Evolutionary conservation across 1,139 yeast species (phyloP).

Genomic region (Geotrichum siamense): DNA sequence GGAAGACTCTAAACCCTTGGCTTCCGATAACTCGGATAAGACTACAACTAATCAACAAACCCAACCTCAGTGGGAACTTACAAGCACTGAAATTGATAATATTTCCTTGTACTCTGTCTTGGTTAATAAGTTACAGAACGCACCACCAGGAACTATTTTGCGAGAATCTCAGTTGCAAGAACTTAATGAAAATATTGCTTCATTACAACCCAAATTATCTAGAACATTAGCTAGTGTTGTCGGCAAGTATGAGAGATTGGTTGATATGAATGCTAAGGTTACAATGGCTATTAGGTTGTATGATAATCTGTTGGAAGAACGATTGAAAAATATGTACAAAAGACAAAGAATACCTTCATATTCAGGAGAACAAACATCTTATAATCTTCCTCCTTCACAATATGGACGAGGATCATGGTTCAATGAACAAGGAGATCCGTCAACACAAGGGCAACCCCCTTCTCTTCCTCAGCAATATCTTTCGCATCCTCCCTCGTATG

Average conservation of each 20-base stretch:
- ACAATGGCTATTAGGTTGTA: conserved; percentile 72
- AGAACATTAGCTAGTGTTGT: conserved; percentile 56
- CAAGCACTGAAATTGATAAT: conserved; percentile 58
- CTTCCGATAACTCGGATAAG: conserved; percentile 12
- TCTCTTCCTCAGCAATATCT: too few species aligned
- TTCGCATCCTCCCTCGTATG: too few species aligned
- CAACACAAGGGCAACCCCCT: too few species aligned
- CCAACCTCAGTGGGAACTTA: conserved; percentile 35
- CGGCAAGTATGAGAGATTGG: conserved; percentile 59
- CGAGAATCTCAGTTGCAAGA: conserved; percentile 58
- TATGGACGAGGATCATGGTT: too few species aligned
- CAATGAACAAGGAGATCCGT: neutral
- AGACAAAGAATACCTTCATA: conserved; percentile 17
- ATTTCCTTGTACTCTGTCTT: conserved; percentile 65
- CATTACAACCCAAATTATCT: conserved; percentile 69
- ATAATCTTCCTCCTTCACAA: conserved; percentile 9
- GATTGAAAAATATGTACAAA: conserved; percentile 47
- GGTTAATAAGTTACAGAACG: conserved; percentile 49
- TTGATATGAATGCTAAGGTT: conserved; percentile 76
- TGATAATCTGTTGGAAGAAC: conserved; percentile 67
- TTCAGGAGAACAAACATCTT: conserved; percentile 1
- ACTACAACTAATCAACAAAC: conserved; percentile 10
- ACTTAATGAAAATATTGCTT: conserved; percentile 55
- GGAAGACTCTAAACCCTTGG: conserved; percentile 33
- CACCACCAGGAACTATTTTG: conserved; percentile 47